Percentiles rank a stretch among this genome's conserved stretches.
Conservation (phyloP, 1,139 yeast genomes). For the Protomyces pachydermus region DNA sequence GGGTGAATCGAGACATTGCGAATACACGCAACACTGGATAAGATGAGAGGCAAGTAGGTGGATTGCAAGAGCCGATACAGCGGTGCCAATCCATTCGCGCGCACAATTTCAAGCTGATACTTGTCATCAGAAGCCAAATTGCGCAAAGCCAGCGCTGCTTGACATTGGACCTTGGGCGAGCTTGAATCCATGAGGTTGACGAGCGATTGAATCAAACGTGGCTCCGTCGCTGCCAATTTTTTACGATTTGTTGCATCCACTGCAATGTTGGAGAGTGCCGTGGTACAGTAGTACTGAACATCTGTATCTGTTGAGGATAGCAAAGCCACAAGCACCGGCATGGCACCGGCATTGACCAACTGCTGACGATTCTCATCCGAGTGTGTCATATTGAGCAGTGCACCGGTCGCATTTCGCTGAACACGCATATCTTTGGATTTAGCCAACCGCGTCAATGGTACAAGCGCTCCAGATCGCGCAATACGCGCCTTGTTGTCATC, state of each 20-base stretch:
- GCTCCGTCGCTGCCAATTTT: constrained; percentile 85
- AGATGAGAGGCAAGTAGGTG: constrained; percentile 81
- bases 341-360: constrained; percentile 95
- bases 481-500: constrained; percentile 94
- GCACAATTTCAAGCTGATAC: constrained; percentile 90
- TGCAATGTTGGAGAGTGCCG: constrained; percentile 93
- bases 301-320: constrained; percentile 86
- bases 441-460: constrained; percentile 89
- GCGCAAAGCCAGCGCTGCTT: constrained; percentile 92
- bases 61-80: constrained; percentile 81
- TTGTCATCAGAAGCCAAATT: constrained; percentile 86
- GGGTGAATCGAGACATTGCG: constrained; percentile 96
- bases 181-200: constrained; percentile 88
- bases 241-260: constrained; percentile 90
- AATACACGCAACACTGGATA: constrained; percentile 97
- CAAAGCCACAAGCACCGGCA: constrained; percentile 89
- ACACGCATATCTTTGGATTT: constrained; percentile 92
- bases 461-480: constrained; percentile 94
- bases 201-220: constrained; percentile 81
- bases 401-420: constrained; percentile 98
- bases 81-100: constrained; percentile 93
- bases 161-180: constrained; percentile 90
- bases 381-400: constrained; percentile 94
- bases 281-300: constrained; percentile 96
- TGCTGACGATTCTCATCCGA: constrained; percentile 95